Conservation (phyloP, 306 rosid genomes). For the Parietaria judaica region DNA sequence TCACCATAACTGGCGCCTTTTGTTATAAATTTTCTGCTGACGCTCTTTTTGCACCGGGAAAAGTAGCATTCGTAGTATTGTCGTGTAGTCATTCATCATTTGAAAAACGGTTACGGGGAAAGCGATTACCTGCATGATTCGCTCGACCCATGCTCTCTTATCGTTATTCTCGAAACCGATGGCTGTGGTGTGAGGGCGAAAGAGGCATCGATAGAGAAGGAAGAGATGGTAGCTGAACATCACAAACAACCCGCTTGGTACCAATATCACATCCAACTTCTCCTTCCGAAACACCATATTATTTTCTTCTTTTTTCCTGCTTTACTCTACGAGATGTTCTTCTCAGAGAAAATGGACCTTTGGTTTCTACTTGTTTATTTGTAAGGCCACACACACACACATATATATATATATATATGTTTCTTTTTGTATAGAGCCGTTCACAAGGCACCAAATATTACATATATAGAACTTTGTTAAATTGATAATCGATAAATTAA, state of each 20-base stretch:
- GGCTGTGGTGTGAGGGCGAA: slow-evolving; percentile 57
- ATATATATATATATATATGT: too few species aligned
- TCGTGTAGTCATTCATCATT: not conserved
- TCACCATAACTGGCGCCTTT: too few species aligned
- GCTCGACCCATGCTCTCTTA: slow-evolving; percentile 63
- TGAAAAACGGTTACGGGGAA: not conserved
- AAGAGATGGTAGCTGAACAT: slow-evolving; percentile 61
- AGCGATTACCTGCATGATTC: slow-evolving; percentile 49
- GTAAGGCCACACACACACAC: too few species aligned
- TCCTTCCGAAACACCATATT: slow-evolving; percentile 52
- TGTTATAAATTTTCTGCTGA: too few species aligned
- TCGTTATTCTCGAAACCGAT: slow-evolving; percentile 70
- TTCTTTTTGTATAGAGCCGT: too few species aligned
- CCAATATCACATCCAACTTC: slow-evolving; percentile 58
- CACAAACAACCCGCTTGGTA: slow-evolving; percentile 57
- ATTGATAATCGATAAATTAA: too few species aligned
- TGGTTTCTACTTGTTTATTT: too few species aligned
- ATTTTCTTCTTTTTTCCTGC: not conserved
- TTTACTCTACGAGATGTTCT: not conserved
- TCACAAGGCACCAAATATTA: too few species aligned
- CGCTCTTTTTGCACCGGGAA: too few species aligned
- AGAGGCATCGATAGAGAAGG: slow-evolving; percentile 51
- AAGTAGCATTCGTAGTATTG: too few species aligned
- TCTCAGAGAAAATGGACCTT: too few species aligned
- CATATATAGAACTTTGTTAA: too few species aligned